Evolutionary conservation across 2,329 filamentous ascomycete genomes (phyloP).

Genomic region (Ascochyta fabae): DNA sequence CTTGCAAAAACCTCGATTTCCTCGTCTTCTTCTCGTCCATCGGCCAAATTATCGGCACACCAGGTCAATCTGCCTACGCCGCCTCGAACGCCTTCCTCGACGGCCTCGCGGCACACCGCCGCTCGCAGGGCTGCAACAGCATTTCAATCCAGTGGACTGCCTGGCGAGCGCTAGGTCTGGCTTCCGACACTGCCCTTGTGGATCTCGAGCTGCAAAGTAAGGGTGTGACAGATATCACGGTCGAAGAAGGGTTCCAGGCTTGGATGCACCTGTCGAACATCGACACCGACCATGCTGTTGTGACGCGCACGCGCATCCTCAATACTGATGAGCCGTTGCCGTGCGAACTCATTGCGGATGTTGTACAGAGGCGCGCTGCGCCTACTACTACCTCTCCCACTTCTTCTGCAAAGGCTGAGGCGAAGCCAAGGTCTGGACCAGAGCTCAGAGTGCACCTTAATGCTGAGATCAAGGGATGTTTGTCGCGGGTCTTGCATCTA

Average conservation of each 20-base stretch:
- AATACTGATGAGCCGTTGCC: slow-evolving; percentile 41
- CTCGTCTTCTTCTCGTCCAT: slow-evolving; percentile 37
- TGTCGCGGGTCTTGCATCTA: slow-evolving; percentile 46
- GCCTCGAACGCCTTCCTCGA: slow-evolving; percentile 43
- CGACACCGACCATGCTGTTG: slow-evolving; percentile 50
- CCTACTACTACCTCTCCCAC: neutral
- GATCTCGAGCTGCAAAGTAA: slow-evolving; percentile 51
- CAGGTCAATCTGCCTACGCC: slow-evolving; percentile 37
- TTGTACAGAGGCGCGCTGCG: slow-evolving; percentile 20
- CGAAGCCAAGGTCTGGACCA: slow-evolving; percentile 20
- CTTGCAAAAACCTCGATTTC: slow-evolving; percentile 39
- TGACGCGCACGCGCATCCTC: slow-evolving; percentile 43
- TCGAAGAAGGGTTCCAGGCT: slow-evolving; percentile 52
- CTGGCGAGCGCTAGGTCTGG: slow-evolving; percentile 54
- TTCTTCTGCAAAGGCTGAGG: neutral
- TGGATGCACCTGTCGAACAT: slow-evolving; percentile 49
- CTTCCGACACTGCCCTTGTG: slow-evolving; percentile 47
- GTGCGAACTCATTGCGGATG: slow-evolving; percentile 23
- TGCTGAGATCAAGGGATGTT: slow-evolving; percentile 41
- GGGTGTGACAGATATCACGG: slow-evolving; percentile 53
- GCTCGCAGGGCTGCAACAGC: slow-evolving; percentile 49
- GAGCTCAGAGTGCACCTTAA: slow-evolving; percentile 43
- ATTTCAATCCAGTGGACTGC: slow-evolving; percentile 53
- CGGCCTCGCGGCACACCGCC: slow-evolving; percentile 31
- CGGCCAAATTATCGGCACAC: slow-evolving; percentile 32